Conservation (phyloP, 768 basidiomycete genomes). For the Suillus paluster region DNA sequence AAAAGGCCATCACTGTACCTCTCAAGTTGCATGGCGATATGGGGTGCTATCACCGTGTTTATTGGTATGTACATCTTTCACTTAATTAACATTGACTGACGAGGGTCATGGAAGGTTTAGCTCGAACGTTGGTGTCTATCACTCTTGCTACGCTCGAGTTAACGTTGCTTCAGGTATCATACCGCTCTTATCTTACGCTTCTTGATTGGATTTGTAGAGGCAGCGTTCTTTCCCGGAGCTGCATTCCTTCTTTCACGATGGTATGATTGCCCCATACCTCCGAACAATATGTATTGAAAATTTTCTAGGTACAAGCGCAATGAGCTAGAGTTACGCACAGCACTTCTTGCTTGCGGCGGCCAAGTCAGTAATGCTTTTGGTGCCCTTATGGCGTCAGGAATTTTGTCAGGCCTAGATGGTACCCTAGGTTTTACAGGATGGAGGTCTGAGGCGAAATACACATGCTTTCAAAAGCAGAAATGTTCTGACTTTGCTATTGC, state of each 20-base stretch:
- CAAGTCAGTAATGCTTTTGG: conserved; percentile 84
- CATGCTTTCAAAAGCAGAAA: background rate
- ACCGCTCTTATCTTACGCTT: conserved; percentile 70
- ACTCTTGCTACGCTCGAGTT: conserved; percentile 2
- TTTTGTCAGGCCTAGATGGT: conserved; percentile 72
- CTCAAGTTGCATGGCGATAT: conserved; percentile 64
- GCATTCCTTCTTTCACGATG: conserved; percentile 71
- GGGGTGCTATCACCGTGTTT: conserved; percentile 64
- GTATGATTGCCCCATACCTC: conserved; percentile 25
- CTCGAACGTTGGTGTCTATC: conserved; percentile 26
- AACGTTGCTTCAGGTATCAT: conserved; percentile 47
- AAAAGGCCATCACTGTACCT: conserved; percentile 70
- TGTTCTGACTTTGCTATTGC: conserved; percentile 2
- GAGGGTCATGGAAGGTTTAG: conserved; percentile 35
- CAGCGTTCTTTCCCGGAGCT: conserved; percentile 72
- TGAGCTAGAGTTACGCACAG: conserved; percentile 70
- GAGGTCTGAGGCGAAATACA: conserved; percentile 50
- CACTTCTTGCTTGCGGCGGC: conserved; percentile 69
- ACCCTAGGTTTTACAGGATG: conserved; percentile 69
- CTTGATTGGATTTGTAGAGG: conserved; percentile 72
- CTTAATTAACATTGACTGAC: conserved; percentile 4
- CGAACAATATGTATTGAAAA: background rate
- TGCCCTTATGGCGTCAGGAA: conserved; percentile 75
- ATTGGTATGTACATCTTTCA: conserved; percentile 42
- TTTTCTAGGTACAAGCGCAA: conserved; percentile 54